These are phyloP conservation scores for Ascochyta viciae-villosae DNA, from an alignment of 2,329 filamentous ascomycete species.

Conservation along the genomic window DNA sequence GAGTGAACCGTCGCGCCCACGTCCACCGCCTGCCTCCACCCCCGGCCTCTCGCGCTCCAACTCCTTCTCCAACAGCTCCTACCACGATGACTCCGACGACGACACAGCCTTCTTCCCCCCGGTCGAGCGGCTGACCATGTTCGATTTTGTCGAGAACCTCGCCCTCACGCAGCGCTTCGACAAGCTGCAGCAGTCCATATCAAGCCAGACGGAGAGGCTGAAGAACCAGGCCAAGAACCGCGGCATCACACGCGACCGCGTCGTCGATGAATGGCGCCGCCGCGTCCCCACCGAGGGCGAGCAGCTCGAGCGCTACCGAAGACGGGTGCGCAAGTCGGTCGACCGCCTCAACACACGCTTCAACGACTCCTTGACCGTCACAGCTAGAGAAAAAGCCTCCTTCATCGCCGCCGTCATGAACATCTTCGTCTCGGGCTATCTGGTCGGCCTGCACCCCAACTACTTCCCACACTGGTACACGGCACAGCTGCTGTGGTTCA, in stretches of 20 bases:
- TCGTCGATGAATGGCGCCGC: slow-evolving; percentile 91
- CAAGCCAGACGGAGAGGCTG: slow-evolving; percentile 83
- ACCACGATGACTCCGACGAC: slow-evolving; percentile 84
- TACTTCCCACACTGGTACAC: slow-evolving; percentile 95
- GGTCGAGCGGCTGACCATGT: slow-evolving; percentile 85
- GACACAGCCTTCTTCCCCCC: slow-evolving; percentile 75
- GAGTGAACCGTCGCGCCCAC: slow-evolving; percentile 56
- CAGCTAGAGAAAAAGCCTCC: slow-evolving; percentile 87
- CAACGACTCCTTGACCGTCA: slow-evolving; percentile 90
- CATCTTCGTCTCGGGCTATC: slow-evolving; percentile 94
- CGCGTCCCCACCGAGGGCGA: slow-evolving; percentile 87
- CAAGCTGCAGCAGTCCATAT: slow-evolving; percentile 83
- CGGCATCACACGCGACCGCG: slow-evolving; percentile 82
- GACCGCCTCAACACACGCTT: slow-evolving; percentile 84
- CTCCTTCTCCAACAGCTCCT: slow-evolving; percentile 86
- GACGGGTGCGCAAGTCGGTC: slow-evolving; percentile 86
- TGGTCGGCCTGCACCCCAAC: slow-evolving; percentile 85
- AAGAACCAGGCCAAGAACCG: slow-evolving; percentile 80
- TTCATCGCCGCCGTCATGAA: slow-evolving; percentile 98
- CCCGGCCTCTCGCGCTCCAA: slow-evolving; percentile 73
- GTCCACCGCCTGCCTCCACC: slow-evolving; percentile 56
- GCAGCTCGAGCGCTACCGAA: slow-evolving; percentile 88
- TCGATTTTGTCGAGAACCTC: slow-evolving; percentile 93
- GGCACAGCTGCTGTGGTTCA: slow-evolving; percentile 86
- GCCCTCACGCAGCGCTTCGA: slow-evolving; percentile 89